Evolutionary conservation across 441 rosid genomes (phyloP), one percentile per base, ranked within the genome.

Genomic region (Hypseocharis bilobata): DNA sequence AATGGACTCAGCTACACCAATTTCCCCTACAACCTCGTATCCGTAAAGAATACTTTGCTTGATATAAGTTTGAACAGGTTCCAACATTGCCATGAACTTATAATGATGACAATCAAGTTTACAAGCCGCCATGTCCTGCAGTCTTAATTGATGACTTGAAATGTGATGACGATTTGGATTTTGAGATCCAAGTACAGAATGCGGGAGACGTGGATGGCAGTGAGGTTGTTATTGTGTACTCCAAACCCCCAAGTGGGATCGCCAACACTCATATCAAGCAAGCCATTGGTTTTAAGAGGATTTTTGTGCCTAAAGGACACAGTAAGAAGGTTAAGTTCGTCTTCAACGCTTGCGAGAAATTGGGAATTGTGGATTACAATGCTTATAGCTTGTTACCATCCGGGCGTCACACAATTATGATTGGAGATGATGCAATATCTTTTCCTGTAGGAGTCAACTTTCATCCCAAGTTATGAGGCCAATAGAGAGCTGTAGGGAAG

Each of bases 1-100:
- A 30, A 78, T 5, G 81, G 86, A 6, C 77, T 80, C 0, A 78
- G 84, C 64, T 83, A 78, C 73, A 74, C 84, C 0, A 6, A 20
- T 3, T 80, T 78, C 64, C 63, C 22, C 7, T 64, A 77, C 66
- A 27, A n/a, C 0, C 4, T 73, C 6, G 3, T 25, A 2, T 22
- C 56, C 0, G 1, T 68, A 0, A 27, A 23, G 4, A 16, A 3
- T 25, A 3, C 19, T 3, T 23, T 64, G 22, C 16, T 66, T 32
- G 17, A 70, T 55, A 47, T 80, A 25, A 64, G 67, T 8, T 13
- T 71, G 30, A 10, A 16, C 57, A 68, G 63, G 34, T 59, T 61
- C 44, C 71, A 72, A 14, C 67, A 73, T 25, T 70, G 77, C 74
- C 69, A 54, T 10, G 38, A 66, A 47, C 17, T 65, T 66, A 73